Evolutionary conservation across 345 rosid species (phyloP), one percentile per base, ranked within the genome.

Genomic region (Eucalyptus sp.): DNA sequence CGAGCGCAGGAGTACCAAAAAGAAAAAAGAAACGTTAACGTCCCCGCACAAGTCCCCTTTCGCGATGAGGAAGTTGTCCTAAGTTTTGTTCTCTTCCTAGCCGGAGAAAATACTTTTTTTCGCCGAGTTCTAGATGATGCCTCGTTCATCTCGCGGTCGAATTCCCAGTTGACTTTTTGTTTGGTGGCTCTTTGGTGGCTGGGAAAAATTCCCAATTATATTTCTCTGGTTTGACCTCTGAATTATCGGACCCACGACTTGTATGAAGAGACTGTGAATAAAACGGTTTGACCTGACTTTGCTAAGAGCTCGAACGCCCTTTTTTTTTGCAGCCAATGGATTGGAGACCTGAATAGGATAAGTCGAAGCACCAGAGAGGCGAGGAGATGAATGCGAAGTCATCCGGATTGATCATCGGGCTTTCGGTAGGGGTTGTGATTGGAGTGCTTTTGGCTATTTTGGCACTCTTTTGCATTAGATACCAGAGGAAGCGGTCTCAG

Each of bases 381-480:
- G 89, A 84, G 90, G 94, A 94, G 87, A 98, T 98, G 99, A 94
- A 93, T 88, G 97, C 91, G 90, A 96, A 94, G 88, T 95, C 99
- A 7, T 93, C 97, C 37, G 99, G 98, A 31, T 91, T 98, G 95
- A 95, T 98, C 54, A 93, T 96, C 51, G 99, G 99, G 91, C 95
- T 96, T 90, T 96, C 99, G 8, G 93, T 95, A 9, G 99, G 99
- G 56, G 93, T 98, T 89, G 99, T 97, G 92, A 96, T 98, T 33
- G 99, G 99, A 60, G 95, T 97, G 90, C 86, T 94, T 86, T 90
- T 97, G 91, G 99, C 99, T 89, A 89, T 96, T 87, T 90, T 93
- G 37, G 93, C 93, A 24, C 90, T 97, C 54, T 90, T 94, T 17
- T 94, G 99, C 88, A 41, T 93, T 86, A 93, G 94, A 90, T 96